A percentile compares a stretch with the other conserved stretches of the same genome.
Conservation (phyloP, 805 yeast genomes). For the Kuraishia floccosa region DNA sequence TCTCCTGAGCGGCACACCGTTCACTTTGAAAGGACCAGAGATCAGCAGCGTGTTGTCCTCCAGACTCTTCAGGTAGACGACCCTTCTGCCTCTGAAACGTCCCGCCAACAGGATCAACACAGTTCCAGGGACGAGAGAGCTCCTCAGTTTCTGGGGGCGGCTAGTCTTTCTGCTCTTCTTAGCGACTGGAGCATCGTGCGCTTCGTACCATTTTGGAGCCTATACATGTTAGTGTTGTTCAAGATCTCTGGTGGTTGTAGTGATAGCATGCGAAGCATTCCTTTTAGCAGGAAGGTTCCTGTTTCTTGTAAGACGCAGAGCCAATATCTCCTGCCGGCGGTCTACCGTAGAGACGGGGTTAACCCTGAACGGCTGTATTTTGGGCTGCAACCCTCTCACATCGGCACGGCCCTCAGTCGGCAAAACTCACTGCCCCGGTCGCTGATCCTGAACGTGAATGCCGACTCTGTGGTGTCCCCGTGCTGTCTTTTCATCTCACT, state of each 20-base stretch:
- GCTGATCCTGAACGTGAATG: no score
- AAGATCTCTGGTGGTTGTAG: no score
- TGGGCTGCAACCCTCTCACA: no score
- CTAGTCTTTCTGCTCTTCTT: slow-evolving; percentile 76
- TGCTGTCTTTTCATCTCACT: no score
- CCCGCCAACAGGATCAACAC: slow-evolving; percentile 96
- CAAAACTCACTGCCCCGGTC: no score
- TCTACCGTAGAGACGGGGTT: no score
- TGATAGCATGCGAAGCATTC: background rate
- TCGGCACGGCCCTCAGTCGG: no score
- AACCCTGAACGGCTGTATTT: no score
- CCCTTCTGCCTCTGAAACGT: slow-evolving; percentile 99
- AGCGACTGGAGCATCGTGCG: slow-evolving; percentile 76
- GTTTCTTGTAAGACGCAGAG: slow-evolving; percentile 5
- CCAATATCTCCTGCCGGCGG: no score
- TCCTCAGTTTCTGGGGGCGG: slow-evolving; percentile 91
- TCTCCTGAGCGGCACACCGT: slow-evolving; percentile 99
- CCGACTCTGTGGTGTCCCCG: no score
- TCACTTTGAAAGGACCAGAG: slow-evolving; percentile 98
- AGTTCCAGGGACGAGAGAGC: slow-evolving; percentile 95
- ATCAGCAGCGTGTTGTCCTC: slow-evolving; percentile 97
- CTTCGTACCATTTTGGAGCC: slow-evolving; percentile 82
- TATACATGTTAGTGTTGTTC: background rate
- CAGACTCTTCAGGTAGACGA: slow-evolving; percentile 90
- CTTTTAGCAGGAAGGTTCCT: background rate